A percentile compares a stretch with the other conserved stretches of the same genome.
Conservation (phyloP, 371 early-diverging fungal species). For the Massospora cicadina region DNA sequence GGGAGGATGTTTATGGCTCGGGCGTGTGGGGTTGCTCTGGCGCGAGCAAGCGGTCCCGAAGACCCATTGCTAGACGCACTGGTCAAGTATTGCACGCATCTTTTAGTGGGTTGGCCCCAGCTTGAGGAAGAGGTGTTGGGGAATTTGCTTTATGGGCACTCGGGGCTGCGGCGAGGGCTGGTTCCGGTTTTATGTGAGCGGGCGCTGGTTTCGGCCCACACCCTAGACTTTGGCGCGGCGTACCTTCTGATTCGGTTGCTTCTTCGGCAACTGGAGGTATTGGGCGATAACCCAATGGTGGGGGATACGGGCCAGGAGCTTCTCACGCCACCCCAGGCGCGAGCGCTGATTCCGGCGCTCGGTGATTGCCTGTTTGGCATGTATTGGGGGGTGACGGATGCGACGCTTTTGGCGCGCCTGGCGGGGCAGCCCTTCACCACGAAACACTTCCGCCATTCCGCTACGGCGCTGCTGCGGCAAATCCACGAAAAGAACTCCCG, state of each 20-base stretch:
- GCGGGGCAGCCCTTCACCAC: background rate
- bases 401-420: background rate
- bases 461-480: background rate
- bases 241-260: slow-evolving; percentile 2
- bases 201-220: background rate
- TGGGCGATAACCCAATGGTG: background rate
- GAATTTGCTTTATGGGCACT: too few relatives aligned
- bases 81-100: background rate
- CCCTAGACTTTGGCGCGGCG: background rate
- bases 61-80: background rate
- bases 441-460: background rate
- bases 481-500: slow-evolving; percentile 1
- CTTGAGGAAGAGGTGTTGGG: background rate
- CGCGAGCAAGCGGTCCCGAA: background rate
- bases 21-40: background rate
- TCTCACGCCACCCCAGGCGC: background rate
- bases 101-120: background rate
- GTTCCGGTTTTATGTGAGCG: background rate
- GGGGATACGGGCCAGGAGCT: background rate
- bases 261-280: background rate
- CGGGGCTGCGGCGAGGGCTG: background rate
- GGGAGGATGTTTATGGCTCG: background rate
- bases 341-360: background rate
- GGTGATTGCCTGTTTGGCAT: background rate
- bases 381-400: background rate